Conservation (phyloP, 805 yeast species). For the Yamadazyma paraphyllophila region DNA sequence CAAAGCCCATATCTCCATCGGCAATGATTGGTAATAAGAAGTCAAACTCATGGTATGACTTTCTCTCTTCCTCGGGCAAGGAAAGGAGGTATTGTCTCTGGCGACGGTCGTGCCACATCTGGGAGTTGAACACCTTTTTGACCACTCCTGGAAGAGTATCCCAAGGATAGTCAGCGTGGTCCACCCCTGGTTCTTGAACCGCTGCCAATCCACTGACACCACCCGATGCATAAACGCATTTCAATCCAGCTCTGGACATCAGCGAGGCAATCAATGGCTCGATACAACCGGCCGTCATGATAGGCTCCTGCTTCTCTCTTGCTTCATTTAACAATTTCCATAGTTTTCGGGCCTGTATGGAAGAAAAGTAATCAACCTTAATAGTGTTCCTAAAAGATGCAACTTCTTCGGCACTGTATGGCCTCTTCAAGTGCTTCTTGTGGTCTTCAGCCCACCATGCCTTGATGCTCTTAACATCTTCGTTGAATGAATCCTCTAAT, state of each 20-base stretch:
- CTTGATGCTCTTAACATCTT: constrained; percentile 17
- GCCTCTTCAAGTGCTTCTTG: constrained; percentile 32
- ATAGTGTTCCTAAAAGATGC: constrained; percentile 53
- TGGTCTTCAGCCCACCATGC: constrained; percentile 12
- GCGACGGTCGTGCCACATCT: constrained; percentile 13
- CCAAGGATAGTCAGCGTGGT: constrained; percentile 68
- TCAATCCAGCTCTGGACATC: constrained; percentile 46
- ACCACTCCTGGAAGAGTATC: constrained; percentile 56
- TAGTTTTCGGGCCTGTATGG: constrained; percentile 52
- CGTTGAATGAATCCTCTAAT: constrained; percentile 6
- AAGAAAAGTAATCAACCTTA: constrained; percentile 42
- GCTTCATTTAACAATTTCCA: constrained; percentile 44
- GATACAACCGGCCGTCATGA: constrained; percentile 57
- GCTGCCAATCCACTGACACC: constrained; percentile 61
- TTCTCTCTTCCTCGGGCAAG: constrained; percentile 10
- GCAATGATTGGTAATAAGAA: constrained; percentile 13
- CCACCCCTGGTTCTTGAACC: constrained; percentile 63
- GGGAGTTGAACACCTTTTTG: constrained; percentile 10
- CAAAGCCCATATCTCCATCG: constrained; percentile 16
- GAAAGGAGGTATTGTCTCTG: constrained; percentile 13
- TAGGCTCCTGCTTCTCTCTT: constrained; percentile 42
- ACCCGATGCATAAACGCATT: constrained; percentile 55
- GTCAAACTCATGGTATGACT: constrained; percentile 9
- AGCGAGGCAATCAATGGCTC: constrained; percentile 66
- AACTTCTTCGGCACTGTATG: constrained; percentile 52